Conservation (phyloP, 306 rosid species). For the Quercus ilex region DNA sequence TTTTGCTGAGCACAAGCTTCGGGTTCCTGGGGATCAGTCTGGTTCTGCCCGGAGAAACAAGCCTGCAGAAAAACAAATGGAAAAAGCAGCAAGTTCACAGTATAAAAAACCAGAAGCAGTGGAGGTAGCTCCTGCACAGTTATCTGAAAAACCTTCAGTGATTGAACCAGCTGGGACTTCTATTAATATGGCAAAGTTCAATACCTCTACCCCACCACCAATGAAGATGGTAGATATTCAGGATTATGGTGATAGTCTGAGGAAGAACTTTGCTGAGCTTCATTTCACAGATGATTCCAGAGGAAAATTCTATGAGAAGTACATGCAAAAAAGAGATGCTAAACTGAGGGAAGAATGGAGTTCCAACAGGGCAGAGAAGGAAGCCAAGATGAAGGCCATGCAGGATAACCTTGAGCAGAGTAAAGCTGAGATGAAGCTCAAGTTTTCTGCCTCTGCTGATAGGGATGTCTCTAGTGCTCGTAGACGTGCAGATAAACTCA, state of each 20-base stretch:
- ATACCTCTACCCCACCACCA: conserved; percentile 25
- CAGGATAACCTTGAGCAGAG: conserved; percentile 86
- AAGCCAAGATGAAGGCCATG: conserved; percentile 95
- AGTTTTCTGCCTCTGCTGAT: conserved; percentile 65
- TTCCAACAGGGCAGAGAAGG: conserved; percentile 79
- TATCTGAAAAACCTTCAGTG: conserved; percentile 33
- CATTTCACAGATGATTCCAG: conserved; percentile 65
- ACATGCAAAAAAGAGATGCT: conserved; percentile 93
- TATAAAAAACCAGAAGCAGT: conserved; percentile 39
- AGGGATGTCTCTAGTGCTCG: conserved; percentile 51
- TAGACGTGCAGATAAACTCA: conserved; percentile 65
- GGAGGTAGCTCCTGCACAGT: conserved; percentile 48
- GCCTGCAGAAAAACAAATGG: conserved; percentile 47
- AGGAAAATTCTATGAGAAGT: conserved; percentile 83
- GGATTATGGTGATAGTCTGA: conserved; percentile 46
- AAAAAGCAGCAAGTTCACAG: conserved; percentile 44
- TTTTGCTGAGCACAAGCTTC: conserved; percentile 93
- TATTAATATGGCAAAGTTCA: conserved; percentile 28
- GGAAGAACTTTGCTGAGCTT: conserved; percentile 53
- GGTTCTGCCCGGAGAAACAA: conserved; percentile 65
- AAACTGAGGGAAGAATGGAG: conserved; percentile 88
- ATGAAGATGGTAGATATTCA: conserved; percentile 39
- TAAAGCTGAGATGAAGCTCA: conserved; percentile 76
- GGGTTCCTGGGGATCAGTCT: conserved; percentile 86
- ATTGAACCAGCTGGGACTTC: conserved; percentile 44